Percentiles rank a stretch among this genome's conserved stretches.
Conservation (phyloP, 2,329 filamentous ascomycete species). For the Ramularia endophylla region DNA sequence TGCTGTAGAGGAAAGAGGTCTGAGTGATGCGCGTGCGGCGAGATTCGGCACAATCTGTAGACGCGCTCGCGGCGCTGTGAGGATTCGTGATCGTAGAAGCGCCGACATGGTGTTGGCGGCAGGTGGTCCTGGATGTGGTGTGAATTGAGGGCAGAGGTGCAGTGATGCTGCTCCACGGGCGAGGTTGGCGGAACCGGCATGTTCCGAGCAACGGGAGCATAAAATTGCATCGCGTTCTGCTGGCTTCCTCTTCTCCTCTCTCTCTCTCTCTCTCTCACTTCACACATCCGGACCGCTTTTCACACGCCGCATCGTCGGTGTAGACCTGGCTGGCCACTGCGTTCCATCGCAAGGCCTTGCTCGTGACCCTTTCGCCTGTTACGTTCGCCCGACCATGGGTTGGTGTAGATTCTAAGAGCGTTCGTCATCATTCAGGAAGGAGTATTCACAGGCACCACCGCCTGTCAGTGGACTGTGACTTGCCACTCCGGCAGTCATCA, state of each 20-base stretch:
- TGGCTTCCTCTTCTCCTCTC: background rate
- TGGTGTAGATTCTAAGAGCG: constrained; percentile 1
- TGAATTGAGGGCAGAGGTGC: constrained; percentile 3
- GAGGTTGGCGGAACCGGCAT: constrained; percentile 1
- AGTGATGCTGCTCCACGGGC: background rate
- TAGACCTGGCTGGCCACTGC: constrained; percentile 3
- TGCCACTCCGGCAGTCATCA: no score
- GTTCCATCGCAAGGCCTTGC: background rate
- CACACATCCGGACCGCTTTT: background rate
- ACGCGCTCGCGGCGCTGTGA: constrained; percentile 26
- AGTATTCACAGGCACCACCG: no score
- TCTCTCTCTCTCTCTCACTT: constrained; percentile 3
- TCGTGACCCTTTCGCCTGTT: background rate
- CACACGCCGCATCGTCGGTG: constrained; percentile 2
- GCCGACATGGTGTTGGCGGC: constrained; percentile 23
- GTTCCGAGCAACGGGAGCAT: no score
- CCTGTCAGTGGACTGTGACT: no score
- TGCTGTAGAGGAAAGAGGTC: constrained; percentile 29
- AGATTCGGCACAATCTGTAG: constrained; percentile 29
- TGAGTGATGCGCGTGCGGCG: constrained; percentile 21
- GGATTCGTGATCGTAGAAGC: constrained; percentile 25
- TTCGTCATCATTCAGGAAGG: background rate
- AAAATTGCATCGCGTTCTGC: no score
- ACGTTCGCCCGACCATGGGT: constrained; percentile 1
- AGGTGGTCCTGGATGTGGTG: constrained; percentile 1